Base-by-base conservation (phyloP, 2,329 filamentous ascomycete species). In the Penicillium sp. region DNA sequence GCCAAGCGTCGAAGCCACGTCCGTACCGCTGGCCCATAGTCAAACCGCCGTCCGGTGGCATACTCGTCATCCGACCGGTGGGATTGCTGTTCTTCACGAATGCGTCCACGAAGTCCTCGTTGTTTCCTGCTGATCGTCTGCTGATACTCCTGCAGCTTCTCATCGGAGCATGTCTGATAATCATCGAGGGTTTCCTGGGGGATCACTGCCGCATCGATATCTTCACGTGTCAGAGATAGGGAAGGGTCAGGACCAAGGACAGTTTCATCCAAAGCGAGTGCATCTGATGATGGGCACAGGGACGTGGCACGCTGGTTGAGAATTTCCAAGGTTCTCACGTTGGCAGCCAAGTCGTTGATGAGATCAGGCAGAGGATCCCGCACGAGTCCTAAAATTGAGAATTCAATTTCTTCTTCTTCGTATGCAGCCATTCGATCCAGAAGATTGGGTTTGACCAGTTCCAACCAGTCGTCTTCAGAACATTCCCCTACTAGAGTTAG, bases 341-440 rank as follows among this genome's bases (percentile, higher is more conserved):
- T 83, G 19, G 70, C 56, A 4, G 75, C 72, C 58, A 83, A 57
- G 69, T 79, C 63, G 19, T 71, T 63, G 29, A 77, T 70, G 12
- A 86, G 76, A 3, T 75, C 71, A 13, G 76, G 67, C 2, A 89
- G 73, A 0, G 90, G 87, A 57, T 88, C 89, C 57, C 84, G 83
- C 61, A 88, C 89, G 2, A 96, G 77, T 25, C 90, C 87, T 49
- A 96, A 80, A 38, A 96, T 84, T 62, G 86, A 92, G 75, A 91
- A 95, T n/a, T 87, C 83, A 31, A 90, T 82, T 52, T 86, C 81
- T 12, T 81, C 84, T 35, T 85, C 86, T 61, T 85, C 84, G 62
- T 88, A 86, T 59, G 85, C 81, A 9, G 81, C 74, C 82, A 95
- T 93, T 45, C 89, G 84, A 1, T 80, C 77, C 51, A 85, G 75